These are phyloP conservation scores for Roridomyces roridus DNA, from an alignment of 768 basidiomycete species.

Conservation along the genomic window DNA sequence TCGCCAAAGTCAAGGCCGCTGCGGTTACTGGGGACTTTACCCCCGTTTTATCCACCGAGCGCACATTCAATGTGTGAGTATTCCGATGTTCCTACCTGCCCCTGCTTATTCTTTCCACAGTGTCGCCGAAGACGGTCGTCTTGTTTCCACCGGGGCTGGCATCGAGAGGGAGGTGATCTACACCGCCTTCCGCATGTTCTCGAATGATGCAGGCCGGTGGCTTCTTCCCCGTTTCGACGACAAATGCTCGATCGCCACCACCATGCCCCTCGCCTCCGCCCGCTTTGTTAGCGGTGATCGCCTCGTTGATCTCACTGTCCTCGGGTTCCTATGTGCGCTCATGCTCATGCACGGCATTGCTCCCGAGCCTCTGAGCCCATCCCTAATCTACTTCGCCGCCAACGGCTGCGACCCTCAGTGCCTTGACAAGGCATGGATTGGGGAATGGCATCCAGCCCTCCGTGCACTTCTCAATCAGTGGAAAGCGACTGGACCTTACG, in stretches of 20 bases:
- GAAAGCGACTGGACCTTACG: background rate
- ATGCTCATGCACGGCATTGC: constrained; percentile 5
- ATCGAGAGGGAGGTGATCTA: background rate
- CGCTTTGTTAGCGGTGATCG: background rate
- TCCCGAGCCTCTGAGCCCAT: background rate
- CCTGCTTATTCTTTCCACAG: background rate
- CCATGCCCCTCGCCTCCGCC: background rate
- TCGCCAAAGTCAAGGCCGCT: too few relatives aligned
- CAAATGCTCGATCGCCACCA: background rate
- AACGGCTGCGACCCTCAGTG: background rate
- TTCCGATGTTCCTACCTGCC: background rate
- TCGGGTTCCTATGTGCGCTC: background rate
- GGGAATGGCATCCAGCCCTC: background rate
- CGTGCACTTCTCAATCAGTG: background rate
- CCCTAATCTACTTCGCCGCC: background rate
- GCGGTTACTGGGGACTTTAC: background rate
- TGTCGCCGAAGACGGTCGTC: background rate
- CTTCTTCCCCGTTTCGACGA: background rate
- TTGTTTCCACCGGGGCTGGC: background rate
- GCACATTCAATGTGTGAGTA: background rate
- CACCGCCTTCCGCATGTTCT: background rate
- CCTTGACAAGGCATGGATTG: background rate
- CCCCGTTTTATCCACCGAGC: background rate
- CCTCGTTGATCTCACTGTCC: background rate
- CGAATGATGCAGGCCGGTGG: background rate